Conservation (phyloP, 805 yeast genomes). For the Ogataea ramenticola region DNA sequence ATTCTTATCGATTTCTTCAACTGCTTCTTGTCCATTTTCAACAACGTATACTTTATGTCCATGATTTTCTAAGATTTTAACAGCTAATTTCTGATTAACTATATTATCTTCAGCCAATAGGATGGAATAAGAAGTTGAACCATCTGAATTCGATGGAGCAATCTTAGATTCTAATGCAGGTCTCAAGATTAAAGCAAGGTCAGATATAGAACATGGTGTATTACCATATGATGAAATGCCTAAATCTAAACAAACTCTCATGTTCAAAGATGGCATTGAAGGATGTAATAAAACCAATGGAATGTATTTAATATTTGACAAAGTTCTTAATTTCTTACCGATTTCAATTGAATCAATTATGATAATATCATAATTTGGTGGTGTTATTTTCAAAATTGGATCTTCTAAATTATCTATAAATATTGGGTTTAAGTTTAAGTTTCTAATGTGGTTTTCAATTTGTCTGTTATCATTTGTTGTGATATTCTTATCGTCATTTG, state of each 20-base stretch:
- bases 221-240: slow-evolving; percentile 87
- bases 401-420: slow-evolving; percentile 45
- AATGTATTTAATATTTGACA: slow-evolving; percentile 76
- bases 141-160: slow-evolving; percentile 73
- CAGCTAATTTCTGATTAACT: slow-evolving; percentile 84
- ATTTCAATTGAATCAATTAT: slow-evolving; percentile 75
- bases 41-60: slow-evolving; percentile 82
- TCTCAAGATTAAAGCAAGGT: slow-evolving; percentile 72
- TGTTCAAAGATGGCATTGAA: slow-evolving; percentile 66
- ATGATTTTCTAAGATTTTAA: slow-evolving; percentile 75
- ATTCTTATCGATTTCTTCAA: slow-evolving; percentile 61
- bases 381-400: slow-evolving; percentile 43
- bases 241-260: slow-evolving; percentile 75
- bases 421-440: slow-evolving; percentile 57
- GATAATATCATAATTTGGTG: slow-evolving; percentile 67
- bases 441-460: slow-evolving; percentile 42
- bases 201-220: slow-evolving; percentile 78
- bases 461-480: slow-evolving; percentile 35
- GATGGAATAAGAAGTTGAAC: slow-evolving; percentile 65
- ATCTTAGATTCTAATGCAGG: slow-evolving; percentile 83
- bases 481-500: slow-evolving; percentile 50
- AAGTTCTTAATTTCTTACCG: slow-evolving; percentile 58
- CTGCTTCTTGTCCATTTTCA: slow-evolving; percentile 79
- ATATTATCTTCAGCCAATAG: slow-evolving; percentile 82
- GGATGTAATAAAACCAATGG: slow-evolving; percentile 78